phyloP scores from a whole-genome alignment of 805 yeast genomes.

The Metschnikowia anglica region DNA sequence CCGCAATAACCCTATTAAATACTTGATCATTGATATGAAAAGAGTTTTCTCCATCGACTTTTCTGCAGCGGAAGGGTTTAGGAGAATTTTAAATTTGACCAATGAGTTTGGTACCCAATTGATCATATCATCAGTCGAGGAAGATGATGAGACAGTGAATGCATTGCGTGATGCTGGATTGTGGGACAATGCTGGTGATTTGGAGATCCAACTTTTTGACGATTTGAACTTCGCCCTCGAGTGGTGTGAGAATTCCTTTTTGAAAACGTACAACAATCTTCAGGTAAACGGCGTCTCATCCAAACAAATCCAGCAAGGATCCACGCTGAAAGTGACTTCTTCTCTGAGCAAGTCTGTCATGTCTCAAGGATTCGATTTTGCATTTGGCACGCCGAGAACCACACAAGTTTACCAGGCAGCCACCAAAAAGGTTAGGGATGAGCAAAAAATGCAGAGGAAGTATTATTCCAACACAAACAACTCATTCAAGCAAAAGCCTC shows the following conservation, averaged over 20 bases:
- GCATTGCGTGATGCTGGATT: conserved; percentile 84
- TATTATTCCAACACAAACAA: conserved; percentile 45
- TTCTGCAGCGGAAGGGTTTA: conserved; percentile 94
- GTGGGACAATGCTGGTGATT: conserved; percentile 47
- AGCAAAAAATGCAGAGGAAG: conserved; percentile 44
- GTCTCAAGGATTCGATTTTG: conserved; percentile 25
- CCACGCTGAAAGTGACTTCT: conserved; percentile 5
- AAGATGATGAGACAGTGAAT: conserved; percentile 61
- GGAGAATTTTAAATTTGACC: conserved; percentile 77
- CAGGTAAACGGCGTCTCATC: conserved; percentile 24
- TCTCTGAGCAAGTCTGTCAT: conserved; percentile 14
- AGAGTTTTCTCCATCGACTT: conserved; percentile 82
- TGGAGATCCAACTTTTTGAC: conserved; percentile 60
- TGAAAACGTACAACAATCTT: conserved; percentile 54
- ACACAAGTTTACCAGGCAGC: conserved; percentile 55
- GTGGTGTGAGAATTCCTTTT: conserved; percentile 93
- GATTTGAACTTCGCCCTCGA: conserved; percentile 86
- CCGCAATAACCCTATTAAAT: conserved; percentile 64
- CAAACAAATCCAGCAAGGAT: conserved; percentile 13
- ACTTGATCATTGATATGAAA: conserved; percentile 79
- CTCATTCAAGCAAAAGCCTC: conserved; percentile 50
- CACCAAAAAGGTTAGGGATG: conserved; percentile 42
- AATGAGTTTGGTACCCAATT: conserved; percentile 67
- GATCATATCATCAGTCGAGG: conserved; percentile 74
- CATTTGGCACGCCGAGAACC: conserved; percentile 53